Evolutionary conservation across 2,329 filamentous ascomycete genomes (phyloP).

Genomic region (Neonectria ditissima): DNA sequence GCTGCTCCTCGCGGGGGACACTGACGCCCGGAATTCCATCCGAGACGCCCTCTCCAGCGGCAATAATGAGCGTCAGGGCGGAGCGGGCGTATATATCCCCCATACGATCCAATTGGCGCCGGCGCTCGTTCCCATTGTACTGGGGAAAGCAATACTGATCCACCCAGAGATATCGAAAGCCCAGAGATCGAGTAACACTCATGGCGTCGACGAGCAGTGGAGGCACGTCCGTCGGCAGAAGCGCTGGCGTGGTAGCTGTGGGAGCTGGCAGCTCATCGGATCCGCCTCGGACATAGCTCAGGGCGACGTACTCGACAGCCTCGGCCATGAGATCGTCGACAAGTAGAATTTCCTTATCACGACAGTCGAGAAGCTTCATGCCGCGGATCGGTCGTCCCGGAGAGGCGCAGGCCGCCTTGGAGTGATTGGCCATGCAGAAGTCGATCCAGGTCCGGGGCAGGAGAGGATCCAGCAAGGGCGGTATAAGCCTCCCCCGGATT

Average conservation of each 20-base stretch:
- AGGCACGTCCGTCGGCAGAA: constrained; percentile 45
- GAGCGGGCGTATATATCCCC: constrained; percentile 51
- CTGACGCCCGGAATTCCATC: constrained; percentile 52
- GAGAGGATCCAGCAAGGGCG: constrained; percentile 45
- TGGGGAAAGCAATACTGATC: constrained; percentile 52
- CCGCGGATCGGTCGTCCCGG: constrained; percentile 39
- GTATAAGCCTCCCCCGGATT: constrained; percentile 50
- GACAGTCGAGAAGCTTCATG: constrained; percentile 50
- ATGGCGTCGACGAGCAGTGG: constrained; percentile 51
- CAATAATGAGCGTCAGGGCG: constrained; percentile 50
- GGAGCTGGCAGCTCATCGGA: constrained; percentile 34
- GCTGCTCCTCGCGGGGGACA: constrained; percentile 49
- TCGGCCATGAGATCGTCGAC: constrained; percentile 43
- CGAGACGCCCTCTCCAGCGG: constrained; percentile 47
- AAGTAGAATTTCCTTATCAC: constrained; percentile 45
- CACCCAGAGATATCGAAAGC: constrained; percentile 54
- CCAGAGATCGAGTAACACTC: constrained; percentile 47
- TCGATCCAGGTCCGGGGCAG: constrained; percentile 51
- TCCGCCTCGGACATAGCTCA: constrained; percentile 52
- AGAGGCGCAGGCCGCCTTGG: constrained; percentile 37
- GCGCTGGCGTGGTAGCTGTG: constrained; percentile 17
- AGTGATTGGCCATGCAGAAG: constrained; percentile 49
- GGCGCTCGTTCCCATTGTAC: constrained; percentile 41
- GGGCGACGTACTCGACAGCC: constrained; percentile 47
- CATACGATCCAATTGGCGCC: constrained; percentile 47